Evolutionary conservation across 768 basidiomycete genomes (phyloP), one percentile per base, ranked within the genome.

Genomic region (Cystobasidium tubakii): DNA sequence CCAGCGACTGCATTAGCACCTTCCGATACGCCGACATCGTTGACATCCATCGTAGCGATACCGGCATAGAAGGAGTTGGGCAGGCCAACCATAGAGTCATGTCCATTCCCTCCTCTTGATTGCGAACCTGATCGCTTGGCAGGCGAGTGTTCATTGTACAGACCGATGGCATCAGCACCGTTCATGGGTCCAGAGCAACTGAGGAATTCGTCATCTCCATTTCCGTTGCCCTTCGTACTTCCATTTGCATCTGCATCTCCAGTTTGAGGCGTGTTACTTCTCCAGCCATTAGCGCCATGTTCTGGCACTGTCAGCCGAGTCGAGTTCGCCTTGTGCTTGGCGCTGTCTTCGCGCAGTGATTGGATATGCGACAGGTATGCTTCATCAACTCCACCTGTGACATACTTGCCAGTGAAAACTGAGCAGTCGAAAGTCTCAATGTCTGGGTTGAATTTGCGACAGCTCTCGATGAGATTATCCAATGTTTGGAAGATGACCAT

Each of bases 381-480:
- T 76, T 91, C 89, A 77, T 90, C 88, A 29, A 99, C 89, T 19
- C 89, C 90, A 21, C 96, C 95, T 1, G 95, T 99, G 64, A 98
- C 87, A 80, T 99, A 99, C 80, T 96, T 88, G 55, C 96, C 96
- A 10, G 91, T 92, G 82, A 98, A 99, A 27, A 99, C 95, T 17
- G 95, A 97, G 82, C 95, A 98, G 79, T 99, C 96, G 79, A 98
- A 96, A 9, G 84, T 81, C 65, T 83, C 81, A 79, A 99, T 89
- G 19, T 82, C 80, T 0, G 88, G 86, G 80, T 96, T 97, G 82
- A 80, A 74, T 78, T 90, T 88, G 64, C 88, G 85, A 75, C 97
- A 94, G 23, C 92, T 91, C 25, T 87, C 81, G 73, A 94, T 84
- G 75, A 99, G 87, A 81, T 98, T 93, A 0, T 87, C 84, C 0